Evolutionary conservation across 208 protist genomes (phyloP).

Genomic region (Angomonas deanei): DNA sequence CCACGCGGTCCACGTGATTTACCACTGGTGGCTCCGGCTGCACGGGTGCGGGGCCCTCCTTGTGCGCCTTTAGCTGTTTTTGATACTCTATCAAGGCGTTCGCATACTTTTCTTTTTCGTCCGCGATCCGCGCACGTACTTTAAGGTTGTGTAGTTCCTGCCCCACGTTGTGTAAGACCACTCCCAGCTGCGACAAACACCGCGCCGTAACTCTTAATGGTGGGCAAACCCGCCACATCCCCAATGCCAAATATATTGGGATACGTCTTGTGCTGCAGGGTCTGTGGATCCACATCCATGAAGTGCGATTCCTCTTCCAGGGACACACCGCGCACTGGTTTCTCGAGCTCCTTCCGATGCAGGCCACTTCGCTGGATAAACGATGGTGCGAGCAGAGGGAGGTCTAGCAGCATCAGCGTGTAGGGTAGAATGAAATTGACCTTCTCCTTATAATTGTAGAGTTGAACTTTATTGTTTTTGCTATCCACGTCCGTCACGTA

Average conservation of each 20-base stretch:
- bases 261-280: conserved; percentile 67
- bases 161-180: conserved; percentile 77
- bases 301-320: conserved; percentile 49
- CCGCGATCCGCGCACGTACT: not conserved
- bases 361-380: conserved; percentile 71
- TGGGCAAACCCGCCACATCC: conserved; percentile 75
- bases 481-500: conserved; percentile 53
- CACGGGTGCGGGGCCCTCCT: not conserved
- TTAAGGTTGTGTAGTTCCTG: conserved; percentile 33
- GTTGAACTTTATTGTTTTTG: conserved; percentile 24
- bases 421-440: conserved; percentile 47
- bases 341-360: conserved; percentile 15
- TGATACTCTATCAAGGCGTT: not conserved
- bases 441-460: conserved; percentile 70
- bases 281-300: conserved; percentile 65
- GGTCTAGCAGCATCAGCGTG: conserved; percentile 62
- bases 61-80: not conserved
- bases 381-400: conserved; percentile 55
- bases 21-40: conserved; percentile 12
- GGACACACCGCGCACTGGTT: not conserved
- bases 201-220: conserved; percentile 75
- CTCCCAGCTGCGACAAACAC: conserved; percentile 70
- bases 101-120: conserved; percentile 1
- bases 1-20: not conserved
- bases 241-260: conserved; percentile 79